A percentile compares a stretch with the other conserved stretches of the same genome.
Conservation (phyloP, 1,139 yeast species). For the Scheffersomyces illinoinensis region DNA sequence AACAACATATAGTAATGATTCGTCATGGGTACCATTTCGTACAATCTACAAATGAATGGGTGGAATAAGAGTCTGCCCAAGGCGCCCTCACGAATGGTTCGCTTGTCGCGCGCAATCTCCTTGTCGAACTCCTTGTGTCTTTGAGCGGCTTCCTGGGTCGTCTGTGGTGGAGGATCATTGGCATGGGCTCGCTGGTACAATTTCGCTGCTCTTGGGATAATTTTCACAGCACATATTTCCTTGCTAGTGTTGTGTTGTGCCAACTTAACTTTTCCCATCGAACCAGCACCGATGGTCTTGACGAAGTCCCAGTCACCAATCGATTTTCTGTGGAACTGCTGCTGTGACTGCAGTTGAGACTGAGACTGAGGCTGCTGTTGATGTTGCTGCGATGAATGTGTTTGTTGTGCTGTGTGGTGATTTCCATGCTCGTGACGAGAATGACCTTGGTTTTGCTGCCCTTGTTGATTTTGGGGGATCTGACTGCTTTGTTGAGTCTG, state of each 20-base stretch:
- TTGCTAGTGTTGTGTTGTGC: slow-evolving; percentile 83
- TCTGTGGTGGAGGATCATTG: slow-evolving; percentile 62
- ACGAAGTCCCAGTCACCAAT: slow-evolving; percentile 97
- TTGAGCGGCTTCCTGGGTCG: slow-evolving; percentile 57
- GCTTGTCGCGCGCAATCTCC: slow-evolving; percentile 85
- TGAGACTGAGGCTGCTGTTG: slow-evolving; percentile 5
- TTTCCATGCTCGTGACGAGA: slow-evolving; percentile 1
- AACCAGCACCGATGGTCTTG: slow-evolving; percentile 96
- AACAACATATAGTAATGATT: slow-evolving; percentile 96
- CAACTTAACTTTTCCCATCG: slow-evolving; percentile 97
- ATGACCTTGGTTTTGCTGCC: background rate
- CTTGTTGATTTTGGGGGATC: background rate
- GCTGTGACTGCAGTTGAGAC: slow-evolving; percentile 21
- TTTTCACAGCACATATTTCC: slow-evolving; percentile 85
- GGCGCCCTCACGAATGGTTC: slow-evolving; percentile 95
- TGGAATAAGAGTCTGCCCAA: slow-evolving; percentile 87
- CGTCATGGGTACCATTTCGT: slow-evolving; percentile 95
- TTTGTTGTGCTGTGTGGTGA: slow-evolving; percentile 1
- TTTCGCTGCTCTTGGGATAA: slow-evolving; percentile 78
- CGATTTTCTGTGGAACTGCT: slow-evolving; percentile 78
- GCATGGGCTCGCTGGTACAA: slow-evolving; percentile 76
- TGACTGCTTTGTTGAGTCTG: background rate
- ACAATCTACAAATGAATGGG: slow-evolving; percentile 87
- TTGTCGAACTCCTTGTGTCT: slow-evolving; percentile 77
- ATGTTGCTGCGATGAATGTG: background rate